Evolutionary conservation across 495 filamentous ascomycete species (phyloP).

Genomic region (Tuber magnatum): DNA sequence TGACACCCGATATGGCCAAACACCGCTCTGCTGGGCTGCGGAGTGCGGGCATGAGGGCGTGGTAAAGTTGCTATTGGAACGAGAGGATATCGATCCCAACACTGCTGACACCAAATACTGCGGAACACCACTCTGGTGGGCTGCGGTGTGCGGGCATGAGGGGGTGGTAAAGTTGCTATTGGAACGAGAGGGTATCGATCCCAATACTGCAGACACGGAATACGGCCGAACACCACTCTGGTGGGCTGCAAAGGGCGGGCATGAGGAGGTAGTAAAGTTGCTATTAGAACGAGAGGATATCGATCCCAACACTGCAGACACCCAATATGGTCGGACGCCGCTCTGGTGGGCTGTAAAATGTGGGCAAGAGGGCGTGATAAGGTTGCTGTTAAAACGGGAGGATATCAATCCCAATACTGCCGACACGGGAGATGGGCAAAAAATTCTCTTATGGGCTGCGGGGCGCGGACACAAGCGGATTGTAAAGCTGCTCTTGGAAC

Average conservation of each 20-base stretch:
- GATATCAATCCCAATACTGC: constrained; percentile 2
- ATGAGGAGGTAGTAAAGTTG: too few relatives aligned
- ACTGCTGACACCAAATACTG: too few relatives aligned
- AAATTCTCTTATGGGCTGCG: constrained; percentile 42
- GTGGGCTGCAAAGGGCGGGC: too few relatives aligned
- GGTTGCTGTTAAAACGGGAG: background rate
- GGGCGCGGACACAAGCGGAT: constrained; percentile 40
- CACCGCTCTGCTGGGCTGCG: constrained; percentile 43
- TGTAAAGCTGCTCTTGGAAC: constrained; percentile 32
- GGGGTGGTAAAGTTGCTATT: background rate
- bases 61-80: constrained; percentile 21
- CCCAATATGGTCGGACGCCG: too few relatives aligned
- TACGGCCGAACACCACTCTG: too few relatives aligned
- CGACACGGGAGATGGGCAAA: constrained; percentile 18
- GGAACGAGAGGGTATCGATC: background rate
- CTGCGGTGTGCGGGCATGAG: too few relatives aligned
- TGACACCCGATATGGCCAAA: too few relatives aligned
- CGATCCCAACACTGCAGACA: too few relatives aligned
- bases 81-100: background rate
- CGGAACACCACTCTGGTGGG: too few relatives aligned
- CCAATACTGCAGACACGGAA: too few relatives aligned
- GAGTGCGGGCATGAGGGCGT: constrained; percentile 42
- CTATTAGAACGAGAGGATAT: too few relatives aligned
- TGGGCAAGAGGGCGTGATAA: background rate
- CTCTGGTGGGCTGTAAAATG: background rate